These are phyloP conservation scores for Nothopassalora personata DNA, from an alignment of 2,329 filamentous ascomycete species.

Conservation along the genomic window DNA sequence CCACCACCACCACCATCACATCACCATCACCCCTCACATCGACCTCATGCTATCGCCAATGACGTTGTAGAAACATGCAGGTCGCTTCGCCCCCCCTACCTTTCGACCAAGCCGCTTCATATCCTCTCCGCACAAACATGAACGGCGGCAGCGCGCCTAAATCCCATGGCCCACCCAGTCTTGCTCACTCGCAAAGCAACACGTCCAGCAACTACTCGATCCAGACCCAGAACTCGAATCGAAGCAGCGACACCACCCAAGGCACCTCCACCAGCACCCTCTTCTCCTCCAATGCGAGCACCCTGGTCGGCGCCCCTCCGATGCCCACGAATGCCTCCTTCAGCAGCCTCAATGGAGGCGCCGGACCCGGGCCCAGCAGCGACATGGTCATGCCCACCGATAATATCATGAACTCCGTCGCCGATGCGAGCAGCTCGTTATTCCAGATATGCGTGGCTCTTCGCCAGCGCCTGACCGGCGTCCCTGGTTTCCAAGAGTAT, in stretches of 20 bases:
- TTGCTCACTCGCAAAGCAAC: constrained; percentile 41
- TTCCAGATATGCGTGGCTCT: constrained; percentile 92
- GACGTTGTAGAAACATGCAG: background rate
- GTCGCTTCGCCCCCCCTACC: background rate
- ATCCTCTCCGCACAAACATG: constrained; percentile 9
- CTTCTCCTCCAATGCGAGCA: constrained; percentile 31
- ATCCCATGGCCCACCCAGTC: constrained; percentile 24
- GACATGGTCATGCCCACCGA: constrained; percentile 67
- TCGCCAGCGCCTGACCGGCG: constrained; percentile 72
- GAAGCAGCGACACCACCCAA: constrained; percentile 46
- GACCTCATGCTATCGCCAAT: too few relatives aligned
- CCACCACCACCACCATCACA: background rate
- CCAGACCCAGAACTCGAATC: constrained; percentile 42
- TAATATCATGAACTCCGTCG: constrained; percentile 96
- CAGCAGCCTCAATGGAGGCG: constrained; percentile 29
- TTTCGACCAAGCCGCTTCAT: background rate
- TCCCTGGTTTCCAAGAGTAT: constrained; percentile 75
- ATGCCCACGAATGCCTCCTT: constrained; percentile 39
- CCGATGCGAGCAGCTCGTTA: constrained; percentile 82
- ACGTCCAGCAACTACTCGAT: constrained; percentile 44
- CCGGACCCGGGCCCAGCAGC: background rate
- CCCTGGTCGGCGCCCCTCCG: constrained; percentile 22
- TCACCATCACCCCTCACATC: too few relatives aligned
- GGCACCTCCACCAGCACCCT: constrained; percentile 43
- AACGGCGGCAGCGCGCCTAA: constrained; percentile 6